Evolutionary conservation across 495 filamentous ascomycete genomes (phyloP).

Genomic region (Neurospora sp.): DNA sequence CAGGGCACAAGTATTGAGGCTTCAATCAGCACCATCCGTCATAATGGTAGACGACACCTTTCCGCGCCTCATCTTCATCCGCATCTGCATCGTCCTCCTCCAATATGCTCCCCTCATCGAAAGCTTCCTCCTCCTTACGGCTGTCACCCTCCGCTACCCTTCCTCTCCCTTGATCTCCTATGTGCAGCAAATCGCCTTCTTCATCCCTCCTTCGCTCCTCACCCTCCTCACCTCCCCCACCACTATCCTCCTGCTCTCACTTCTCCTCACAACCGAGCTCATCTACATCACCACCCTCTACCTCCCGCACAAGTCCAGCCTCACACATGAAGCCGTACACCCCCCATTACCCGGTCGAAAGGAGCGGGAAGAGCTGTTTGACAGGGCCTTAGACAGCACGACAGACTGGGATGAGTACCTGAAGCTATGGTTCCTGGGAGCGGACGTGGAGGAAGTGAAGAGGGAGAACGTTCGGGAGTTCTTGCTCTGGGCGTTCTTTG

Average conservation of each 20-base stretch:
- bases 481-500: slow-evolving; percentile 53
- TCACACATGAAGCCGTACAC: slow-evolving; percentile 42
- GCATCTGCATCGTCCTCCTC: slow-evolving; percentile 38
- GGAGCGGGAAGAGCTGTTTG: slow-evolving; percentile 41
- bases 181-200: not conserved
- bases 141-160: slow-evolving; percentile 10
- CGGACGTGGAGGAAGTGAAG: slow-evolving; percentile 46
- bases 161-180: not conserved
- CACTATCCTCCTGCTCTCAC: slow-evolving; percentile 10
- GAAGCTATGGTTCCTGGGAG: slow-evolving; percentile 52
- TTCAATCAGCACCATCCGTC: not conserved
- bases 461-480: slow-evolving; percentile 58
- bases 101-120: slow-evolving; percentile 44
- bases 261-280: slow-evolving; percentile 35
- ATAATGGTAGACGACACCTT: slow-evolving; percentile 27
- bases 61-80: slow-evolving; percentile 34
- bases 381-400: slow-evolving; percentile 42
- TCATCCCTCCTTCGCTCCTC: not conserved
- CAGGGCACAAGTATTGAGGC: not conserved
- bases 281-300: slow-evolving; percentile 47
- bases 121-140: slow-evolving; percentile 30
- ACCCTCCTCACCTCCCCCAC: not conserved
- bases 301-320: slow-evolving; percentile 38
- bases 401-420: slow-evolving; percentile 47
- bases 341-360: slow-evolving; percentile 33